Evolutionary conservation across 208 protist genomes (phyloP).

Genomic region (Trypanosoma scelopori): DNA sequence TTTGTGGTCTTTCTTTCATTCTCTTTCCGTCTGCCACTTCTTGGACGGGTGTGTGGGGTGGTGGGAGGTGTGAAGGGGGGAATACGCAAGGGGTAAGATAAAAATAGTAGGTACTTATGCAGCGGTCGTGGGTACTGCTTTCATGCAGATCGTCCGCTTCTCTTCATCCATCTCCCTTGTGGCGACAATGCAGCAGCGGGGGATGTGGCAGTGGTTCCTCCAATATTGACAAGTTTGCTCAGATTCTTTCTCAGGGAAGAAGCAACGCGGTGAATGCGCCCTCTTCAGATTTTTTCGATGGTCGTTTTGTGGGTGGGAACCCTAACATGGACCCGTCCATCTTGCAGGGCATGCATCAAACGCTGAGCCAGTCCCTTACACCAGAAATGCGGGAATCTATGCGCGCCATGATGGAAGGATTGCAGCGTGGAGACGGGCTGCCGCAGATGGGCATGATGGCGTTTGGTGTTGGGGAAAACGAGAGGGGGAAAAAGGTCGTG

Average conservation of each 20-base stretch:
- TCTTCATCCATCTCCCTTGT: conserved; percentile 9
- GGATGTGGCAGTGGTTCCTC: conserved; percentile 27
- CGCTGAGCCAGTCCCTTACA: conserved; percentile 60
- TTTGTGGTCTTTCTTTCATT: conserved; percentile 1
- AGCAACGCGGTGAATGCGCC: conserved; percentile 12
- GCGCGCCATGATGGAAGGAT: conserved; percentile 65
- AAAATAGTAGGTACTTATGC: conserved; percentile 19
- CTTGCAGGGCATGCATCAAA: conserved; percentile 71
- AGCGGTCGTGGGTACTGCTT: conserved; percentile 8
- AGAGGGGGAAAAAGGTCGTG: conserved; percentile 89
- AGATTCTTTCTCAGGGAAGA: conserved; percentile 54
- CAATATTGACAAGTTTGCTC: conserved; percentile 55
- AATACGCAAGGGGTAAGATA: too few relatives aligned
- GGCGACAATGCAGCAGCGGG: conserved; percentile 31
- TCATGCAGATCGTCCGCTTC: background rate
- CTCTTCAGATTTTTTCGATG: conserved; percentile 65
- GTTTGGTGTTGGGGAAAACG: conserved; percentile 88
- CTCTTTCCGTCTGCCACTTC: conserved; percentile 15
- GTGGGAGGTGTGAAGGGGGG: too few relatives aligned
- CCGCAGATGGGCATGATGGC: conserved; percentile 88
- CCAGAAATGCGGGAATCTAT: conserved; percentile 88
- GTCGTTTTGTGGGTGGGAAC: conserved; percentile 59
- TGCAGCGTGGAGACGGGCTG: conserved; percentile 60
- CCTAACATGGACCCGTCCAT: conserved; percentile 55
- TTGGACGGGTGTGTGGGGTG: background rate